phyloP scores from a whole-genome alignment of 129 eudicot genomes.

The Heracleum sosnowskyi region DNA sequence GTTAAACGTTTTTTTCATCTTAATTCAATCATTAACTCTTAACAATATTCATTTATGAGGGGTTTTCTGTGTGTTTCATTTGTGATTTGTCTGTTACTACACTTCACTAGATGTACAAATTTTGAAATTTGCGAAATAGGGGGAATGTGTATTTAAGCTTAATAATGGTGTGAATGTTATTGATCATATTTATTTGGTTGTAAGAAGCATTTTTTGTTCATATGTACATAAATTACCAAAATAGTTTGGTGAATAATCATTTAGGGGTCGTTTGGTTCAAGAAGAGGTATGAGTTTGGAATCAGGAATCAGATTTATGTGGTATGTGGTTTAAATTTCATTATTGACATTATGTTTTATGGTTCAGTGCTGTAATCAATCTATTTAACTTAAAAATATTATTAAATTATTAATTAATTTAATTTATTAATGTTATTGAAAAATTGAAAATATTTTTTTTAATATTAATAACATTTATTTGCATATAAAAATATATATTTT shows the following conservation, averaged over 20 bases:
- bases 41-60: neutral
- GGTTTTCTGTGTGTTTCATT: neutral
- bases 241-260: neutral
- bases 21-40: neutral
- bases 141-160: neutral
- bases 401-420: too few species aligned
- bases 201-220: neutral
- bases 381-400: too few species aligned
- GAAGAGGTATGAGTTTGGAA: too few species aligned
- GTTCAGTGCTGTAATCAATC: too few species aligned
- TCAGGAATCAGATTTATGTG: too few species aligned
- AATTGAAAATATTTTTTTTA: too few species aligned
- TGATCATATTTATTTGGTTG: neutral
- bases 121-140: neutral
- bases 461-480: too few species aligned
- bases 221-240: neutral
- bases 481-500: too few species aligned
- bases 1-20: neutral
- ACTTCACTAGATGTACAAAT: neutral
- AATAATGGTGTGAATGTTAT: neutral
- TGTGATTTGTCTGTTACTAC: neutral
- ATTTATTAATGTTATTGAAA: too few species aligned
- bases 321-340: too few species aligned
- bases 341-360: too few species aligned
- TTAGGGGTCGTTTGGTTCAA: too few species aligned